A percentile compares a stretch with the other conserved stretches of the same genome.
phyloP scores from a whole-genome alignment of 768 basidiomycete genomes.

The Leccinum broughii region DNA sequence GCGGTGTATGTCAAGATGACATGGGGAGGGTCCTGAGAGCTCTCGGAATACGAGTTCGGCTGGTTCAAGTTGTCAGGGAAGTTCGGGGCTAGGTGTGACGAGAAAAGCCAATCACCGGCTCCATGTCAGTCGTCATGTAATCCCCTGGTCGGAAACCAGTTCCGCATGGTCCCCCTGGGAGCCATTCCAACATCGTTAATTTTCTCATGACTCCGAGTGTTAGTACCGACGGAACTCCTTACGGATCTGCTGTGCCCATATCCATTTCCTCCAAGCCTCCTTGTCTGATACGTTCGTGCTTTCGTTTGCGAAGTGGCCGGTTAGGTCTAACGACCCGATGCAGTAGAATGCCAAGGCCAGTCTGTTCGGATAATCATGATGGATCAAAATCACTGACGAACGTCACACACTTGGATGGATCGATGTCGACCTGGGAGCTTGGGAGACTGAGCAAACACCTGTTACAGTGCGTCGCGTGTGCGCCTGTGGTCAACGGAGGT shows the following conservation, averaged over 20 bases:
- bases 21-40: slow-evolving; percentile 68
- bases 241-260: slow-evolving; percentile 87
- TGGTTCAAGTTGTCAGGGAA: slow-evolving; percentile 21
- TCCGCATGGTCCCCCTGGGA: slow-evolving; percentile 55
- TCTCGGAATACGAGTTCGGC: slow-evolving; percentile 40
- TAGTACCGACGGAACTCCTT: slow-evolving; percentile 9
- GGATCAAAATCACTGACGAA: slow-evolving; percentile 19
- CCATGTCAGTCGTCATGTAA: slow-evolving; percentile 54
- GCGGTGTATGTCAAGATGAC: slow-evolving; percentile 95
- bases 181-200: not conserved
- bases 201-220: not conserved
- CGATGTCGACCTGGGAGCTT: slow-evolving; percentile 62
- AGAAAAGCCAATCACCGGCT: slow-evolving; percentile 11
- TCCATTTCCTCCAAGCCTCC: slow-evolving; percentile 75
- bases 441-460: slow-evolving; percentile 76
- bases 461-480: slow-evolving; percentile 65
- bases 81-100: not conserved
- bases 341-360: slow-evolving; percentile 89
- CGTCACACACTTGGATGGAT: slow-evolving; percentile 64
- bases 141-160: slow-evolving; percentile 75
- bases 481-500: slow-evolving; percentile 40
- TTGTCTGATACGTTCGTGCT: slow-evolving; percentile 54
- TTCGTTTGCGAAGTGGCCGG: slow-evolving; percentile 43
- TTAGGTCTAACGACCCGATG: slow-evolving; percentile 78
- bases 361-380: slow-evolving; percentile 41